These are phyloP conservation scores for Paraglomus occultum DNA, from an alignment of 192 early-diverging fungal species.

Conservation along the genomic window DNA sequence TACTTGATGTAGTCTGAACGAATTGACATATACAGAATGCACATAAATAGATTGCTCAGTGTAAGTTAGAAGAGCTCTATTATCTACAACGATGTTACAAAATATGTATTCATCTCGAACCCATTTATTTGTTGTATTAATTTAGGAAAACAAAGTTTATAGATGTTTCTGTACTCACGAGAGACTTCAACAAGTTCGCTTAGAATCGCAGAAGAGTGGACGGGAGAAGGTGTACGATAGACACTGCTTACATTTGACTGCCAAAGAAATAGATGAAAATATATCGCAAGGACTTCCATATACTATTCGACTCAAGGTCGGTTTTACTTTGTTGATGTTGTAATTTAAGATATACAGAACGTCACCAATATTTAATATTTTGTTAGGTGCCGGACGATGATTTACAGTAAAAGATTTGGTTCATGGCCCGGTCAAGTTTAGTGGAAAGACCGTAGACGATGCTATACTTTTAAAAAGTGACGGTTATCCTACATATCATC, in stretches of 20 bases:
- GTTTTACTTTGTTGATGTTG: background rate
- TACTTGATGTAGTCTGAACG: conserved; percentile 64
- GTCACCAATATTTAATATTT: background rate
- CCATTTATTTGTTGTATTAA: background rate
- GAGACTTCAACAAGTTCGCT: conserved; percentile 60
- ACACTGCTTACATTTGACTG: conserved; percentile 68
- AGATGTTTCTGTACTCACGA: conserved; percentile 84
- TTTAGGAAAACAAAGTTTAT: conserved; percentile 70
- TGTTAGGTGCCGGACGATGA: conserved; percentile 51
- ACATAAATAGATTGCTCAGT: conserved; percentile 66
- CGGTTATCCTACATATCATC: conserved; percentile 90
- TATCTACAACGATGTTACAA: too few relatives aligned
- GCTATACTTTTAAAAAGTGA: conserved; percentile 88
- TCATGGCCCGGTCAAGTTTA: conserved; percentile 70
- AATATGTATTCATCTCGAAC: too few relatives aligned
- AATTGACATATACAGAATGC: conserved; percentile 62
- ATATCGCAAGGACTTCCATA: conserved; percentile 53
- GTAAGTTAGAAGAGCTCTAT: conserved; percentile 17
- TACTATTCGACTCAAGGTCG: conserved; percentile 72
- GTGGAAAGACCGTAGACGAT: conserved; percentile 81
- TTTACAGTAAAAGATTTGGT: conserved; percentile 69
- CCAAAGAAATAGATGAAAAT: conserved; percentile 62
- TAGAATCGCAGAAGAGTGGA: conserved; percentile 53
- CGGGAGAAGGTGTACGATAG: conserved; percentile 72
- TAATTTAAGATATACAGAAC: too few relatives aligned